Base-by-base conservation (phyloP, 345 rosid species). In the Erucastrum elatum region DNA sequence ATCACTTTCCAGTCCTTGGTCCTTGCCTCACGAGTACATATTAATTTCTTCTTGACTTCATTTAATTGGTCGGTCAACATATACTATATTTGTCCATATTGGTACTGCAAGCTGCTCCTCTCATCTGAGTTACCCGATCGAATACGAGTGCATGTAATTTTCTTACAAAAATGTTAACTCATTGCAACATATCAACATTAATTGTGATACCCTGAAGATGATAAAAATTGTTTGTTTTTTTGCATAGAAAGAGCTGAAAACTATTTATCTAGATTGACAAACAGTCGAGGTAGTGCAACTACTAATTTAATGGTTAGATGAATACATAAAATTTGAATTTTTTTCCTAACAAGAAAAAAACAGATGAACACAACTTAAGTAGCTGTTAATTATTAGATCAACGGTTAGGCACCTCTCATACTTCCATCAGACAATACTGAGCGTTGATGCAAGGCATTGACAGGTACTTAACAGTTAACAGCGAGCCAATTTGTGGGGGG, bases 1-100 rank as follows among this genome's bases (percentile, higher is more conserved):
- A n/a, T 44, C 21, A 39, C 33, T 44, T 76, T 68, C 27, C 21
- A 68, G 63, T 61, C 62, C 61, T 68, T 4, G 35, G 63, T 61
- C 68, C 55, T 68, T 74, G 21, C 62, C 26, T 59, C 60, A 60
- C 66, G 27, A 44, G 68, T 60, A 44, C 74, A 68, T 33, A 58
- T 17, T 76, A n/a, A 17, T n/a, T 44, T 68, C 61, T 44, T 26
- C 8, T 75, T 66, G 41, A 55, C 65, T 75, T 53, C 6, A 17
- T 65, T 34, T 34, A 74, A 39, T 37, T 35, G 30, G 35, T 64
- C 30, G 8, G 60, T 68, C 60, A 13, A 46, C 16, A 49, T 27
- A 29, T 67, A 26, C 58, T 25, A 25, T 12, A 21, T 17, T 5
- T 37, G 8, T 66, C 33, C 16, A 66, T 39, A 66, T 5, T 41